Evolutionary conservation across 352 stramenopile genomes (phyloP).

Genomic region (Globisporangium recalcitrans): DNA sequence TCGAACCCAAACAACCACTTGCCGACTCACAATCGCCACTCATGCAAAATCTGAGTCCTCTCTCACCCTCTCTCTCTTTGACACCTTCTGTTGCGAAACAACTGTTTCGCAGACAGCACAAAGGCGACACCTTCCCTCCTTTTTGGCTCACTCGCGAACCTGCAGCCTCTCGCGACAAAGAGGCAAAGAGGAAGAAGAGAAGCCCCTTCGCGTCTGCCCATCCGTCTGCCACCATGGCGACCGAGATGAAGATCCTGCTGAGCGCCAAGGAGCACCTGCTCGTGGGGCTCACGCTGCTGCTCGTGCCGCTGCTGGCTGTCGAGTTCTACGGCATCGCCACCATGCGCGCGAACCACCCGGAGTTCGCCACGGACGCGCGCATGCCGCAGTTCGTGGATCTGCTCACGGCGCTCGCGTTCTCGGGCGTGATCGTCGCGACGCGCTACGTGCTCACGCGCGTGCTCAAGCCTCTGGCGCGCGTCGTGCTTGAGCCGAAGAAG

Average conservation of each 20-base stretch:
- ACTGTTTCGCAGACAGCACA: neutral
- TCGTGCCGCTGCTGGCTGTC: constrained; percentile 50
- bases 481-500: constrained; percentile 48
- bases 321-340: constrained; percentile 46
- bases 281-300: constrained; percentile 46
- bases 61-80: neutral
- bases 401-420: constrained; percentile 24
- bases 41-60: too few species aligned
- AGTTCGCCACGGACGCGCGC: constrained; percentile 21
- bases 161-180: neutral
- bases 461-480: constrained; percentile 41
- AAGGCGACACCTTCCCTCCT: neutral
- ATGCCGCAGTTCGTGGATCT: constrained; percentile 55
- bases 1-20: neutral
- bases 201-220: neutral
- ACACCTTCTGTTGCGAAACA: neutral
- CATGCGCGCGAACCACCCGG: constrained; percentile 31
- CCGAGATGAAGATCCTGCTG: constrained; percentile 57
- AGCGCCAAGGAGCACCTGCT: constrained; percentile 59
- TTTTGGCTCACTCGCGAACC: constrained; percentile 1
- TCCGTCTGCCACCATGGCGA: constrained; percentile 17
- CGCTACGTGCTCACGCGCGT: constrained; percentile 30
- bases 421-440: constrained; percentile 33
- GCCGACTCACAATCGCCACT: neutral
- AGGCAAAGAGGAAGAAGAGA: neutral